Conservation (phyloP, 2,329 filamentous ascomycete genomes). For the Stylonectria norvegica region DNA sequence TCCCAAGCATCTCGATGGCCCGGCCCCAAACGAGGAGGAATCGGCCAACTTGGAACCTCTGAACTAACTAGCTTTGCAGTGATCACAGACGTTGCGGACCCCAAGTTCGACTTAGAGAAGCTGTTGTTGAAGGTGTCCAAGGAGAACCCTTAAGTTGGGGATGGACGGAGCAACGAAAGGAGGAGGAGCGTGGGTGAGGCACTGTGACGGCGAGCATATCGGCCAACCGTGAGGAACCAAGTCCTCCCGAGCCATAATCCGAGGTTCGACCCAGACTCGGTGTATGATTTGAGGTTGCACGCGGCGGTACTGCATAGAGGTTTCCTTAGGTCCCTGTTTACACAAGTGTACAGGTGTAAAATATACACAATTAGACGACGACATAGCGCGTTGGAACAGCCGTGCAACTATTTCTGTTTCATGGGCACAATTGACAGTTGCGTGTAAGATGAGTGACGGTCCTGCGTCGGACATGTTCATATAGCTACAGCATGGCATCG, state of each 20-base stretch:
- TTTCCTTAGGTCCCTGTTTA: slow-evolving; percentile 44
- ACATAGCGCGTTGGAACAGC: too few relatives aligned
- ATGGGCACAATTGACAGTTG: too few relatives aligned
- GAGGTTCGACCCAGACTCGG: slow-evolving; percentile 31
- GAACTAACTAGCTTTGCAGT: slow-evolving; percentile 28
- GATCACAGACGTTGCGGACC: slow-evolving; percentile 66
- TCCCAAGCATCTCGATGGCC: background rate
- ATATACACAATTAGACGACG: slow-evolving; percentile 49
- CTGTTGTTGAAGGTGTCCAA: slow-evolving; percentile 64
- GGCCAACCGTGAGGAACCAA: slow-evolving; percentile 23
- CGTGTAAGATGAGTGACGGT: too few relatives aligned
- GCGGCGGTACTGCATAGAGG: slow-evolving; percentile 48
- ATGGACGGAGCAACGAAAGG: slow-evolving; percentile 9
- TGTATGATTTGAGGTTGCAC: slow-evolving; percentile 41
- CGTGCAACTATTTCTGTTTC: too few relatives aligned
- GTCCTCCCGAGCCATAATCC: slow-evolving; percentile 26
- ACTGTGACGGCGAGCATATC: slow-evolving; percentile 22
- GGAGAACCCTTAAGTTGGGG: slow-evolving; percentile 46
- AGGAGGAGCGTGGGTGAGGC: slow-evolving; percentile 23
- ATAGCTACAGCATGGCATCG: too few relatives aligned
- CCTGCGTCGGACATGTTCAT: too few relatives aligned
- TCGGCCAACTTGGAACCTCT: slow-evolving; percentile 1
- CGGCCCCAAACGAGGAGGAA: background rate
- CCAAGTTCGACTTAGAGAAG: slow-evolving; percentile 91
- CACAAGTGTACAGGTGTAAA: slow-evolving; percentile 52